Evolutionary conservation across 345 rosid genomes (phyloP).

Genomic region (Citrus maxima): DNA sequence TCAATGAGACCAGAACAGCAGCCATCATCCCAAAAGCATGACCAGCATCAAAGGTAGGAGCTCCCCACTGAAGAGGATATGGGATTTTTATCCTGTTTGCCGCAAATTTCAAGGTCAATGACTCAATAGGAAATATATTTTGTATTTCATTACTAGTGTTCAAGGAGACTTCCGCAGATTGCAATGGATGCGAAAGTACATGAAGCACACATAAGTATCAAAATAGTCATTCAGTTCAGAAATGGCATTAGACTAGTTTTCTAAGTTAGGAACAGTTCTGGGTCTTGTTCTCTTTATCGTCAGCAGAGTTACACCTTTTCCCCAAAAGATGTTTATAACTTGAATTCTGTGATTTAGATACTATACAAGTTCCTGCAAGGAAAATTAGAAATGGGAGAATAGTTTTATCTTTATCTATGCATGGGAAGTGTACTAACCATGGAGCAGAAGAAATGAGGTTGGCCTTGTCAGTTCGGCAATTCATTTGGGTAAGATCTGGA

Average conservation of each 20-base stretch:
- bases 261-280: no score
- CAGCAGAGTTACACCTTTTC: neutral
- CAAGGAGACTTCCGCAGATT: no score
- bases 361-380: neutral
- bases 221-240: no score
- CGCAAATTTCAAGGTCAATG: conserved; percentile 10
- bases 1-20: conserved; percentile 83
- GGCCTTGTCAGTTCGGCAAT: conserved; percentile 94
- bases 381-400: neutral
- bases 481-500: conserved; percentile 69
- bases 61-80: conserved; percentile 99
- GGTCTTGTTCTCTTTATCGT: no score
- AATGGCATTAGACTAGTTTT: no score
- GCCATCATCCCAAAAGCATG: conserved; percentile 99
- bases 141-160: neutral
- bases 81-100: conserved; percentile 84
- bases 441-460: conserved; percentile 99
- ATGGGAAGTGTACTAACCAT: conserved; percentile 45
- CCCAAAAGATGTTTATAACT: neutral
- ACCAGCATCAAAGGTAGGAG: conserved; percentile 96
- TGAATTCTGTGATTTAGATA: neutral
- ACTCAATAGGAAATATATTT: neutral
- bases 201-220: no score
- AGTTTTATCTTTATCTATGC: neutral
- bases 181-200: no score